Evolutionary conservation across 139 green algal genomes (phyloP), one percentile per base, ranked within the genome.

Genomic region (Asterochloris erici): DNA sequence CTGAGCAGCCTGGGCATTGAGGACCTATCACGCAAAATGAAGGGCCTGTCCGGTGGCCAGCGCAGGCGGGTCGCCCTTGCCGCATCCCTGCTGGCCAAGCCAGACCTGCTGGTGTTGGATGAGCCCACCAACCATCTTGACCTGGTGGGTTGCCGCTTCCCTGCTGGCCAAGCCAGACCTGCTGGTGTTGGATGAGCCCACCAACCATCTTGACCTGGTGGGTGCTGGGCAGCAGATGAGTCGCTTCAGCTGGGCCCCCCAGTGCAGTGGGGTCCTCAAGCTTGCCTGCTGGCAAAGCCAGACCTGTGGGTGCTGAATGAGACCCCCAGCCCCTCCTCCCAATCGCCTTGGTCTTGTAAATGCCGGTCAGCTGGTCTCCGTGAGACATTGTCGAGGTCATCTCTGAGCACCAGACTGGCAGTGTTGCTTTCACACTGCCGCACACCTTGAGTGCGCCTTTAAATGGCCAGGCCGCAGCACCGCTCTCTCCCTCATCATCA

Each of bases 111-210:
- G 63, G 85, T 97, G 19, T 83, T 95, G 76, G 93, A 96, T 80
- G 90, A 95, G 88, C 91, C 92, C 1, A 95, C 92, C 68, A 96
- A 96, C 78, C 90, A 95, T 86, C 91, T 96, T 89, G 91, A 92
- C 84, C 27, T 91, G 23, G 69, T 79, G 82, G 74, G 74, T 28
- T 62, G 93, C 93, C 1, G 87, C 88, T 11, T 89, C 91, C n/a
- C 89, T 96, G 77, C 86, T 96, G 62, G 87, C 90, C 4, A 81
- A 82, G 27, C 93, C 93, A 21, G 92, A 97, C 79, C 86, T 97
- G 16, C 82, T 97, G 63, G 85, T 97, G 19, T 83, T 95, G 76
- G 92, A 96, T 78, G 90, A 95, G 88, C 91, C 92, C 0, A 94
- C 92, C 63, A 95, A 96, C 77, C 90, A 95, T 86, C 90, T 96